phyloP scores from a whole-genome alignment of 2,329 filamentous ascomycete species.

The Simplicillium aogashimaense region DNA sequence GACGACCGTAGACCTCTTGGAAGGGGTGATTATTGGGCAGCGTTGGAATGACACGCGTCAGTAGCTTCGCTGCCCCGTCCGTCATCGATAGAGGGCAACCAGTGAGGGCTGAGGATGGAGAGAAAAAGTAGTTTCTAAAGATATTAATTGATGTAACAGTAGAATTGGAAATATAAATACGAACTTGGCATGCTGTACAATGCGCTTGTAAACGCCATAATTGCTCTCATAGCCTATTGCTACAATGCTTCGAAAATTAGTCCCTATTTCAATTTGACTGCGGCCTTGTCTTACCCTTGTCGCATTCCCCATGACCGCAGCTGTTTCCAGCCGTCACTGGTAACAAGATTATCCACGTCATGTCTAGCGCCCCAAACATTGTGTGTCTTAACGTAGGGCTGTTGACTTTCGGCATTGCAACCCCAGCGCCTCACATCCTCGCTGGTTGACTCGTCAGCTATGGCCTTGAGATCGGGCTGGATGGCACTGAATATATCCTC shows the following conservation, averaged over 20 bases:
- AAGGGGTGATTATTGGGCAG: conserved; percentile 6
- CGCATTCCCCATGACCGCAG: conserved; percentile 5
- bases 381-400: conserved; percentile 7
- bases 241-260: conserved; percentile 2
- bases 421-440: conserved; percentile 5
- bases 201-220: conserved; percentile 5
- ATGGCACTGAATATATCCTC: conserved; percentile 1
- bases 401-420: conserved; percentile 5
- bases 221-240: conserved; percentile 4
- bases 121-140: conserved; percentile 6
- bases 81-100: conserved; percentile 8
- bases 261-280: background rate
- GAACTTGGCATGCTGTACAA: conserved; percentile 6
- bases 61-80: conserved; percentile 6
- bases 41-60: conserved; percentile 1
- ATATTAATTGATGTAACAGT: background rate
- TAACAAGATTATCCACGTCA: conserved; percentile 6
- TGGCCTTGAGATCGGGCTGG: background rate
- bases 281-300: conserved; percentile 1
- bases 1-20: conserved; percentile 3
- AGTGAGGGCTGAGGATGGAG: conserved; percentile 5
- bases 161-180: background rate
- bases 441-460: conserved; percentile 2
- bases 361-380: conserved; percentile 6
- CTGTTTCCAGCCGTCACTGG: conserved; percentile 7